These are phyloP conservation scores for Mimosa pudica DNA, from an alignment of 306 rosid species.

Conservation along the genomic window DNA sequence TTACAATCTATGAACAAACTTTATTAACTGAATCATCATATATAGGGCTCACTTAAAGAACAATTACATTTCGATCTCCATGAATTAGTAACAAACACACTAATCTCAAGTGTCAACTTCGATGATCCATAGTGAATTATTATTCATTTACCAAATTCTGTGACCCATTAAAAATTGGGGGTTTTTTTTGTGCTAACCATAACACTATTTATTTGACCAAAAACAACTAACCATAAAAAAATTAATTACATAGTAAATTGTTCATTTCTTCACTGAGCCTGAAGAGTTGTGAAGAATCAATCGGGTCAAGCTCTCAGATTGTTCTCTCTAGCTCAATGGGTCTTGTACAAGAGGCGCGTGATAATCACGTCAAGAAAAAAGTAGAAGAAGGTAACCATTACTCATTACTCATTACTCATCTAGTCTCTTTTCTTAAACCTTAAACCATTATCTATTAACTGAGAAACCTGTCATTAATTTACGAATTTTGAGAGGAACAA, in stretches of 20 bases:
- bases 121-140: no score
- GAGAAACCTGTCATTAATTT: not conserved
- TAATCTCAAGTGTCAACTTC: no score
- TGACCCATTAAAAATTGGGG: no score
- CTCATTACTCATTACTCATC: not conserved
- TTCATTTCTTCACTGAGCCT: not conserved
- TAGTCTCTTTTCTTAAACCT: conserved; percentile 30
- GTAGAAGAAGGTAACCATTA: conserved; percentile 76
- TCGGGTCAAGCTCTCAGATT: not conserved
- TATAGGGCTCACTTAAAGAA: no score
- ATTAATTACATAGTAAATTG: not conserved
- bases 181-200: no score
- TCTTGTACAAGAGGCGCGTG: conserved; percentile 78
- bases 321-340: conserved; percentile 54
- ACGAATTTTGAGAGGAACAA: not conserved
- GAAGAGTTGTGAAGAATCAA: not conserved
- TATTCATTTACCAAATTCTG: no score
- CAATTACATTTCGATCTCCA: no score
- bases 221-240: no score
- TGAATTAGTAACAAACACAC: no score
- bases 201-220: no score
- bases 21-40: no score
- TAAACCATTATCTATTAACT: conserved; percentile 26
- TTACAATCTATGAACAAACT: no score
- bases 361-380: conserved; percentile 97